Evolutionary conservation across 2,329 filamentous ascomycete species (phyloP).

Genomic region (Aspergillus pseudonomiae): DNA sequence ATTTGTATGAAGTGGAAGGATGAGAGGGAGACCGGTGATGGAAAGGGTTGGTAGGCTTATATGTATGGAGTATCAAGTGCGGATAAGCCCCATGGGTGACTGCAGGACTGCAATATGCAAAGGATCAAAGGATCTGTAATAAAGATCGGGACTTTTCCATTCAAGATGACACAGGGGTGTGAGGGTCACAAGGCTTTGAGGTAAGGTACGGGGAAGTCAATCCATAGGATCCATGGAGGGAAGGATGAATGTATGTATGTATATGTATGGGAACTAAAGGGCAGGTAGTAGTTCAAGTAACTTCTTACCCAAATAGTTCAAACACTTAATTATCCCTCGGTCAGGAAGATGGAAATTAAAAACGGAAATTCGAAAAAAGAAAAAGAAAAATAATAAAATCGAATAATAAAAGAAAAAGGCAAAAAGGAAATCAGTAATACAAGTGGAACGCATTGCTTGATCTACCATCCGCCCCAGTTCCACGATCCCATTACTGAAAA

Average conservation of each 20-base stretch:
- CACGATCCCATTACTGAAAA: constrained; percentile 32
- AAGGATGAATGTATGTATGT: not conserved
- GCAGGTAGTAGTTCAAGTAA: not conserved
- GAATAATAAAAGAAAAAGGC: constrained; percentile 13
- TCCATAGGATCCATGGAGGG: constrained; percentile 2
- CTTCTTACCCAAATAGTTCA: constrained; percentile 5
- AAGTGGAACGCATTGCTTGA: constrained; percentile 27
- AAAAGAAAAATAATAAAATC: constrained; percentile 11
- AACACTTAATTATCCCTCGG: not conserved
- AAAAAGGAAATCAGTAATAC: constrained; percentile 2
- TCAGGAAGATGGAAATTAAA: constrained; percentile 1
- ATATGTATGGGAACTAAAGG: not conserved
- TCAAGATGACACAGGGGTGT: constrained; percentile 26
- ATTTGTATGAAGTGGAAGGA: constrained; percentile 9
- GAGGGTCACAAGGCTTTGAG: constrained; percentile 25
- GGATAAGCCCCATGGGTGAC: constrained; percentile 24
- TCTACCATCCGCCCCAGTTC: constrained; percentile 40
- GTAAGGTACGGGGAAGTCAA: constrained; percentile 24
- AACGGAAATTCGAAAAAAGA: constrained; percentile 6
- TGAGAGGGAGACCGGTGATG: not conserved
- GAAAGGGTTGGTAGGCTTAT: constrained; percentile 19
- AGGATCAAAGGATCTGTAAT: constrained; percentile 19
- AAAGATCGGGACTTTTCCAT: constrained; percentile 21
- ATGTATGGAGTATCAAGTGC: constrained; percentile 19
- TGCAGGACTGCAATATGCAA: constrained; percentile 24